Evolutionary conservation across 192 early-diverging fungal genomes (phyloP), one percentile per base, ranked within the genome.

Genomic region (Borealophlyctis nickersoniae): DNA sequence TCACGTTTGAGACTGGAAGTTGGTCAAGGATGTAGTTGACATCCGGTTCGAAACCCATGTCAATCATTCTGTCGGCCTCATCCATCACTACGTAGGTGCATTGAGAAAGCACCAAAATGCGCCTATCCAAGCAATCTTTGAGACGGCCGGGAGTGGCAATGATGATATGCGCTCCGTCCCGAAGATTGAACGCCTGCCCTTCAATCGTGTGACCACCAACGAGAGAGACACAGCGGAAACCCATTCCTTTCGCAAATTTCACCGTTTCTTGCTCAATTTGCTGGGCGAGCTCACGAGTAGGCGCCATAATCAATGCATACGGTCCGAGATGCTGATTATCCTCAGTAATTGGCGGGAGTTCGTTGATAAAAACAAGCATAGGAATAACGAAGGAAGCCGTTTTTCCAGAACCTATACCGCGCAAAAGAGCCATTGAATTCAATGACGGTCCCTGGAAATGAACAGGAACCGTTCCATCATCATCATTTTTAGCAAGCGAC

Each of bases 31-130:
- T 98, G 61, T 83, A 92, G 66, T 93, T 98, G 62, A 99, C 93
- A 60, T 95, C 94, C 0, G 88, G 79, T 67, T 99, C 95, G 56
- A 99, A 94, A 50, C 94, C 77, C 70, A 78, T 69, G 30, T 81
- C 78, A 52, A 82, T 70, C 83, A 85, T 83, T 61, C 93, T 89
- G 73, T 98, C 95, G 52, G 94, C 96, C 80, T 99, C 96, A 71
- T 99, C 96, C 95, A 99, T 95, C 22, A 99, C 97, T 22, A 99
- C 92, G 72, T 95, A 98, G 1, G 91, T 86, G 76, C 95, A 98
- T 74, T 96, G 95, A 75, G 86, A 86, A 33, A 99, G 78, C 1
- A 95, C 91, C 56, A 98, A 62, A 61, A 96, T 91, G 23, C 92
- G 84, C 35, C 88, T 81, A 48, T 98, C 94, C 27, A 99, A 72